These are phyloP conservation scores for Tilletia horrida DNA, from an alignment of 1,284 basidiomycete genomes.

Conservation along the genomic window DNA sequence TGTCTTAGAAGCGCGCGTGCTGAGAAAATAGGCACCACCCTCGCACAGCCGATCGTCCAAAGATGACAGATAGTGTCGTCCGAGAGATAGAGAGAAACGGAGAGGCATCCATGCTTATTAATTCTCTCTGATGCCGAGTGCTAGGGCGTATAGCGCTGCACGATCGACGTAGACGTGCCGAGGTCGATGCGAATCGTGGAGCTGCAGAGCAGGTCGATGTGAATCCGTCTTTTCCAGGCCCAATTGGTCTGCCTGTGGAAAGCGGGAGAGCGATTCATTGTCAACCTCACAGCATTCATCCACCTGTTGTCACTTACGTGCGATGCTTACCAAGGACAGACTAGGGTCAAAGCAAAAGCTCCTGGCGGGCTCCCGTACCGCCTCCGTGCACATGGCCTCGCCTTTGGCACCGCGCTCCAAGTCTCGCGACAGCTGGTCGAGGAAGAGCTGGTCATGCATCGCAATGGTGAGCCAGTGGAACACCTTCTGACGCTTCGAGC, in stretches of 20 bases:
- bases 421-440: conserved; percentile 16
- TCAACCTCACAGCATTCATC: no score
- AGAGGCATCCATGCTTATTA: no score
- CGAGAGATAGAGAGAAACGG: no score
- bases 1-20: no score
- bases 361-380: conserved; percentile 20
- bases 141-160: neutral
- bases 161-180: neutral
- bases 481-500: conserved; percentile 13
- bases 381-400: conserved; percentile 13
- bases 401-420: neutral
- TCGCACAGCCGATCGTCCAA: no score
- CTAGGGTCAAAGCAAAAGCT: conserved; percentile 6
- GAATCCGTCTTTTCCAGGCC: neutral
- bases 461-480: conserved; percentile 13
- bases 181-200: neutral
- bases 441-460: conserved; percentile 20
- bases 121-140: neutral
- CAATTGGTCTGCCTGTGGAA: conserved; percentile 6
- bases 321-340: conserved; percentile 11
- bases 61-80: no score
- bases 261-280: no score
- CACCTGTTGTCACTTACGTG: no score
- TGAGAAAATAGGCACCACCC: no score
- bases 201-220: neutral